Percentiles rank a stretch among this genome's conserved stretches.
Conservation (phyloP, 768 basidiomycete genomes). For the Leccinum longicurvipes region DNA sequence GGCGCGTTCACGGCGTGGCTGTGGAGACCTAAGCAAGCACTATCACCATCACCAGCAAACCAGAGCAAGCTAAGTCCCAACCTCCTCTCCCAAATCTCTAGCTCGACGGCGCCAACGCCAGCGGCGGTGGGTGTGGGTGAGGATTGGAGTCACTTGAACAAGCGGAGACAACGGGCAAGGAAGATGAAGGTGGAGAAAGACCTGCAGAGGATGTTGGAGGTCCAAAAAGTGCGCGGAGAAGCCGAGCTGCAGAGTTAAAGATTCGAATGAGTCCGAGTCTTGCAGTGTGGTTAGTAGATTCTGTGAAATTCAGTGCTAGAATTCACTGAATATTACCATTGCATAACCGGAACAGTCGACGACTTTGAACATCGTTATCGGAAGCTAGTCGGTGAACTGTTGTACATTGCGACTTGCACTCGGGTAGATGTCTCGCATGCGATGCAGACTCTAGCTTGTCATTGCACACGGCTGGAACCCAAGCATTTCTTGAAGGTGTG, state of each 20-base stretch:
- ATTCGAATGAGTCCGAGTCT: too few relatives aligned
- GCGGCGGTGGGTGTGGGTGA: conserved; percentile 32
- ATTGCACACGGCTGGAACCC: too few relatives aligned
- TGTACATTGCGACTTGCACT: too few relatives aligned
- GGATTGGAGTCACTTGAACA: conserved; percentile 58
- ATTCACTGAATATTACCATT: too few relatives aligned
- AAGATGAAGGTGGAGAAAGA: conserved; percentile 44
- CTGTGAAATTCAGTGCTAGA: too few relatives aligned
- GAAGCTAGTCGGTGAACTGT: too few relatives aligned
- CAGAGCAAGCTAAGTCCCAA: background rate
- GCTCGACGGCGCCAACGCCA: conserved; percentile 14
- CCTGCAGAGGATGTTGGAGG: conserved; percentile 36
- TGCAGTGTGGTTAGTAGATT: too few relatives aligned
- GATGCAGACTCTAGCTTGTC: too few relatives aligned
- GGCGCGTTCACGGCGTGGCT: conserved; percentile 37
- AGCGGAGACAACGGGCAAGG: conserved; percentile 47
- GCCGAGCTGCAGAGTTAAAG: background rate
- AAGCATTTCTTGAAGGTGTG: too few relatives aligned
- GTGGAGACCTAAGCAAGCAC: conserved; percentile 31
- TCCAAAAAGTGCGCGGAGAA: conserved; percentile 26
- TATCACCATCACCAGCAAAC: background rate
- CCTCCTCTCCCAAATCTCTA: background rate
- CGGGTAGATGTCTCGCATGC: too few relatives aligned
- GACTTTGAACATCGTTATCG: too few relatives aligned
- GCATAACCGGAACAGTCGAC: too few relatives aligned